Evolutionary conservation across 805 yeast genomes (phyloP).

Genomic region (Pichia ethanolica): DNA sequence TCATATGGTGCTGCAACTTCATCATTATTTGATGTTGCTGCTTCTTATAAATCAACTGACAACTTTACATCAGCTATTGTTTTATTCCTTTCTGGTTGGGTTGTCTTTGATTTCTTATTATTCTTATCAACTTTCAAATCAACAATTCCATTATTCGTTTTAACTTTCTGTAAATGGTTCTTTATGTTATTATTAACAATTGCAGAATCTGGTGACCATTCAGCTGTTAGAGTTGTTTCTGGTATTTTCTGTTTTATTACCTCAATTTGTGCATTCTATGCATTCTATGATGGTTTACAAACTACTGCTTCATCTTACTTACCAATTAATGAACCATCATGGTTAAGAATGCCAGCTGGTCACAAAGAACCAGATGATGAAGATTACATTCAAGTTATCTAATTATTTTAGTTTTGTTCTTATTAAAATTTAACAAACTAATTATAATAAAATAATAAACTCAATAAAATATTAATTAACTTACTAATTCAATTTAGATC

Average conservation of each 20-base stretch:
- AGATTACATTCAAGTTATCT: conserved; percentile 6
- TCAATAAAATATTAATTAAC: no score
- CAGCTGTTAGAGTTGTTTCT: conserved; percentile 30
- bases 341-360: conserved; percentile 27
- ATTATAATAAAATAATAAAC: not conserved
- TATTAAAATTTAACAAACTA: no score
- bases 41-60: conserved; percentile 30
- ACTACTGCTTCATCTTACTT: conserved; percentile 19
- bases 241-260: conserved; percentile 38
- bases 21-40: conserved; percentile 35
- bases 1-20: conserved; percentile 39
- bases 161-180: conserved; percentile 35
- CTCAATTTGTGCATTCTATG: conserved; percentile 35
- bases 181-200: conserved; percentile 37
- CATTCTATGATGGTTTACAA: conserved; percentile 36
- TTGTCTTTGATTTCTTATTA: conserved; percentile 38
- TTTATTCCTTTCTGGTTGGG: conserved; percentile 41
- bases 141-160: conserved; percentile 31
- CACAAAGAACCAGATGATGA: conserved; percentile 14
- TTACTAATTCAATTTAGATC: no score
- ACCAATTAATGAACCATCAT: conserved; percentile 22
- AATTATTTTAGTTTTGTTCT: not conserved
- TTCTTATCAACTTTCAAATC: conserved; percentile 38
- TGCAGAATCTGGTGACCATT: conserved; percentile 31
- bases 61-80: conserved; percentile 38